Percentiles rank a stretch among this genome's conserved stretches.
phyloP scores from a whole-genome alignment of 164 flowering plant species.

The Cinnamomum micranthum region DNA sequence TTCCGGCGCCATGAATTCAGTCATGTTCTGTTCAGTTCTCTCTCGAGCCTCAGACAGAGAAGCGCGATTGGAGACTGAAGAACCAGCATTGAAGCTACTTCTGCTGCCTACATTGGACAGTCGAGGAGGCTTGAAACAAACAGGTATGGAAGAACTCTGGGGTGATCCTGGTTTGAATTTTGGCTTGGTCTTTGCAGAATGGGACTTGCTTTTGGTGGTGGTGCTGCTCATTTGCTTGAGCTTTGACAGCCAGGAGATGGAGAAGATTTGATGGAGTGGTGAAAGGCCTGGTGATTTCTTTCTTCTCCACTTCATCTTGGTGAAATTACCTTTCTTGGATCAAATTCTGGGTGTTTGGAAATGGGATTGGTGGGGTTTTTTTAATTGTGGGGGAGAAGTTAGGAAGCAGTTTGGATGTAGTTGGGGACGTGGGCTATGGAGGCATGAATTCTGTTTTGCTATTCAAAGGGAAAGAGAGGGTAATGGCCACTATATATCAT shows the following conservation, averaged over 20 bases:
- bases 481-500: background rate
- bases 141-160: constrained; percentile 9
- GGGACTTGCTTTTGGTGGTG: constrained; percentile 13
- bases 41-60: constrained; percentile 9
- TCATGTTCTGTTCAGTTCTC: constrained; percentile 1
- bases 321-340: background rate
- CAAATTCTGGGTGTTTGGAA: background rate
- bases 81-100: background rate
- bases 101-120: constrained; percentile 22
- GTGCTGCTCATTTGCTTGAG: constrained; percentile 42
- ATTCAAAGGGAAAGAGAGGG: constrained; percentile 11
- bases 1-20: constrained; percentile 9
- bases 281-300: constrained; percentile 36
- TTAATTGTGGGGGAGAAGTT: background rate
- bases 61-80: constrained; percentile 2
- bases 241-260: constrained; percentile 63
- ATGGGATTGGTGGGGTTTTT: background rate
- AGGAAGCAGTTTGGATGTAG: constrained; percentile 2
- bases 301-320: constrained; percentile 40
- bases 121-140: constrained; percentile 18
- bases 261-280: constrained; percentile 42
- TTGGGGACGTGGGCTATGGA: background rate
- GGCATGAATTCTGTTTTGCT: background rate
- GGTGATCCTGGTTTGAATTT: constrained; percentile 18
- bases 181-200: constrained; percentile 18